These are phyloP conservation scores for Tetrahymena borealis DNA, from an alignment of 73 alveolate genomes.

Conservation along the genomic window DNA sequence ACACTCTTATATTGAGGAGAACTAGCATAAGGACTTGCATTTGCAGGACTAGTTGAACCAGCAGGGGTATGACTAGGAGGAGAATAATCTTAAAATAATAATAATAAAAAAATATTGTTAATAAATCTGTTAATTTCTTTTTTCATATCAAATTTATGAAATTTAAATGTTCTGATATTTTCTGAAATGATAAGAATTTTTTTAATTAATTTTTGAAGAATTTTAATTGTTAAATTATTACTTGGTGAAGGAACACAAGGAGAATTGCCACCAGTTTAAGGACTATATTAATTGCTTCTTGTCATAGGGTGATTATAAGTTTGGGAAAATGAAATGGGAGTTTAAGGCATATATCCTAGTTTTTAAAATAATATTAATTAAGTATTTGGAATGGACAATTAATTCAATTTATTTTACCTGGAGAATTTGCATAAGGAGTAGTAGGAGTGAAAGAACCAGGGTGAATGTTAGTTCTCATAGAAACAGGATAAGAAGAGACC, in stretches of 20 bases:
- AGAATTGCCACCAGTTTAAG: neutral
- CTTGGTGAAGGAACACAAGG: neutral
- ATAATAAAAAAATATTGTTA: neutral
- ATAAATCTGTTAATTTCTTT: too few species aligned
- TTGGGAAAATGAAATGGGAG: neutral
- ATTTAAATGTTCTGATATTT: neutral
- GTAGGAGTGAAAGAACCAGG: neutral
- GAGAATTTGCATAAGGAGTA: neutral
- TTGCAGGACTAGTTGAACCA: neutral
- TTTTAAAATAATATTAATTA: neutral
- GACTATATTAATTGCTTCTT: neutral
- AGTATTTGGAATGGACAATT: neutral
- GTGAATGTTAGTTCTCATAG: neutral
- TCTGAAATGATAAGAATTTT: neutral
- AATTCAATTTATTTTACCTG: neutral
- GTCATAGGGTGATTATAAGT: neutral
- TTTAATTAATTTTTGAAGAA: neutral
- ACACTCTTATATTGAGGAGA: neutral
- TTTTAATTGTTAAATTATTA: neutral
- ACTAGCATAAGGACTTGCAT: neutral
- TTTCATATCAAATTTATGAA: too few species aligned
- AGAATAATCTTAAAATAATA: neutral
- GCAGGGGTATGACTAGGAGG: conserved; percentile 1
- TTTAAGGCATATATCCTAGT: neutral
- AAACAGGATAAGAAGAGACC: neutral